Percentiles rank a stretch among this genome's conserved stretches.
These are phyloP conservation scores for Penicillium macrosclerotiorum DNA, from an alignment of 495 filamentous ascomycete species.

Conservation along the genomic window DNA sequence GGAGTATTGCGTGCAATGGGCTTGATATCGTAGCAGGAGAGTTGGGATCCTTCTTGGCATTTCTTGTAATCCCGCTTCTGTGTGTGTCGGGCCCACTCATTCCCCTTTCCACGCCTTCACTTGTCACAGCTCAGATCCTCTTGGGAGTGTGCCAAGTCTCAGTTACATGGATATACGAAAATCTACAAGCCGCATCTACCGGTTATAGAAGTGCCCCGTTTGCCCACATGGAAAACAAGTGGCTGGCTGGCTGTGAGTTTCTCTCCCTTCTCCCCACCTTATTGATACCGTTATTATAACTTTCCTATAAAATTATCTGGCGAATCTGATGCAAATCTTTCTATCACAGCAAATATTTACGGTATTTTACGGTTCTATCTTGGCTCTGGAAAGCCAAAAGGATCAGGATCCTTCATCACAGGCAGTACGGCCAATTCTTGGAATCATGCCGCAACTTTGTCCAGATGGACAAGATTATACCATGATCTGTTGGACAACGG, in stretches of 20 bases:
- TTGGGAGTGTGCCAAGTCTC: conserved; percentile 16
- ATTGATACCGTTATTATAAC: no score
- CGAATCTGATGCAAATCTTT: not conserved
- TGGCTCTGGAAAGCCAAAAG: conserved; percentile 30
- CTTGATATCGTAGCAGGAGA: conserved; percentile 23
- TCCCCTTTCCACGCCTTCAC: conserved; percentile 4
- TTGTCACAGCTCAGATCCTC: conserved; percentile 15
- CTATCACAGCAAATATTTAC: conserved; percentile 25
- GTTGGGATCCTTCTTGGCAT: conserved; percentile 17
- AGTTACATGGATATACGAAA: conserved; percentile 28
- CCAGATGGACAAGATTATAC: conserved; percentile 10
- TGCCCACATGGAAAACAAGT: conserved; percentile 35
- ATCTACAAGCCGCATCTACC: conserved; percentile 18
- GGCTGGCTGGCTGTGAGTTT: conserved; percentile 30
- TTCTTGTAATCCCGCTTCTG: conserved; percentile 22
- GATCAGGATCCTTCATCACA: conserved; percentile 39
- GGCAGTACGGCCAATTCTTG: conserved; percentile 33
- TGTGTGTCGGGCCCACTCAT: conserved; percentile 17
- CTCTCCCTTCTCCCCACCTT: not conserved
- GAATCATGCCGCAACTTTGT: conserved; percentile 15
- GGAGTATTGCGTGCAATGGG: conserved; percentile 28
- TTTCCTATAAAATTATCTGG: no score
- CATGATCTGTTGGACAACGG: conserved; percentile 24
- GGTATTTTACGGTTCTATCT: conserved; percentile 29
- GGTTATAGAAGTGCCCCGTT: conserved; percentile 21